Base-by-base conservation (phyloP, 257 asterid genomes). In the Capsicum pubescens region DNA sequence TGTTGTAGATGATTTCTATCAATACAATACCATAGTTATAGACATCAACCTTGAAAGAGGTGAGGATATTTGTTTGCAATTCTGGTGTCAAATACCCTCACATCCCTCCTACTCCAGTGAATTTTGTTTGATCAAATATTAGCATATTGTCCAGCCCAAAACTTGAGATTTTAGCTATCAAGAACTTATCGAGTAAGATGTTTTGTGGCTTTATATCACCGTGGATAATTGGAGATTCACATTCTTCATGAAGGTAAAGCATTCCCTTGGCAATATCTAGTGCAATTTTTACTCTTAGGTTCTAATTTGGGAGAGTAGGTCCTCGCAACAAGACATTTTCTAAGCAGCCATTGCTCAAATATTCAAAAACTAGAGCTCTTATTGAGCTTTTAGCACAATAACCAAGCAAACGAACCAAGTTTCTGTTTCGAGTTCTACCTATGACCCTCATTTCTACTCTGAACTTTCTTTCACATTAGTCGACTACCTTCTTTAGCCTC, bases 21-120 rank as follows among this genome's bases (percentile, higher is more conserved):
- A 86, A n/a, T n/a, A 84, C 86, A 14, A 84, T 81, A 17, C 89
- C 89, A 44, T 46, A 84, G 35, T 87, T 87, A 60, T 84, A 87
- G 57, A 84, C 54, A 26, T 87, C 89, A 7, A 84, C 89, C 78
- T 87, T 87, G 58, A 86, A 66, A 4, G 89, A 84, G 19, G 81
- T 77, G 0, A 85, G 85, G 26, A 74, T 8, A 46, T 81, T 84
- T 50, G 55, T 81, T 14, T 66, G 58, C 89, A 87, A 87, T 77
- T 87, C 89, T 19, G 89, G 85, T 66, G 89, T 87, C 26, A 87
- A 72, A 21, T 87, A 87, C 21, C 89, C 87, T 61, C 85, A 84
- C 14, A 85, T 87, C 6, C 89, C 89, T 60, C 87, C 84, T 9
- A 80, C 82, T 0, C 83, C 85, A 6, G 89, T 87, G 66, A 63